Percentiles rank a stretch among this genome's conserved stretches.
Evolutionary conservation across 208 protist species (phyloP).

Genomic region (Trichomonas vaginalis): DNA sequence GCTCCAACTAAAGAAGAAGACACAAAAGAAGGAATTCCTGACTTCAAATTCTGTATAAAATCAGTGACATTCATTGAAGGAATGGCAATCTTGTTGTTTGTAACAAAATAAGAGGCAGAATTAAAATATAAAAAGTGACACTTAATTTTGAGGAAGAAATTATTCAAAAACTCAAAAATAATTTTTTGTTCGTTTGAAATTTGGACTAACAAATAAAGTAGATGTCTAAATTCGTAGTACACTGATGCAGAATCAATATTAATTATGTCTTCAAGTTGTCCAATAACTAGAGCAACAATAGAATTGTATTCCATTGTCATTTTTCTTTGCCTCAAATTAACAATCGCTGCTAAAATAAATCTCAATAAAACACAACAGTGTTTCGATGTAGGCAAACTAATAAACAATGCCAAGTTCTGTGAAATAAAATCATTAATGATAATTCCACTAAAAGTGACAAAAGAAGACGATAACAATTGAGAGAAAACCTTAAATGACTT

Average conservation of each 20-base stretch:
- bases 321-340: background rate
- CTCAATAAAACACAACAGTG: background rate
- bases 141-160: background rate
- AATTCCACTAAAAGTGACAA: background rate
- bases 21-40: background rate
- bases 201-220: background rate
- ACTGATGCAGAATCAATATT: background rate
- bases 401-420: background rate
- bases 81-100: background rate
- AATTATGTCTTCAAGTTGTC: background rate
- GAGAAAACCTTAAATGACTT: background rate
- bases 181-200: background rate
- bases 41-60: background rate
- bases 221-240: background rate
- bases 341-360: background rate
- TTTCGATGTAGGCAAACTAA: background rate
- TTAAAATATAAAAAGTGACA: background rate
- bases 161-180: background rate
- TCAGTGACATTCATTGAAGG: background rate
- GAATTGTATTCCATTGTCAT: background rate
- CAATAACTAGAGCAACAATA: background rate
- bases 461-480: background rate
- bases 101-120: background rate
- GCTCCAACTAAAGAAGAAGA: background rate
- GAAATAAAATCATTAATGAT: background rate